Conservation (phyloP, 257 asterid species). For the Petunia secreta region DNA sequence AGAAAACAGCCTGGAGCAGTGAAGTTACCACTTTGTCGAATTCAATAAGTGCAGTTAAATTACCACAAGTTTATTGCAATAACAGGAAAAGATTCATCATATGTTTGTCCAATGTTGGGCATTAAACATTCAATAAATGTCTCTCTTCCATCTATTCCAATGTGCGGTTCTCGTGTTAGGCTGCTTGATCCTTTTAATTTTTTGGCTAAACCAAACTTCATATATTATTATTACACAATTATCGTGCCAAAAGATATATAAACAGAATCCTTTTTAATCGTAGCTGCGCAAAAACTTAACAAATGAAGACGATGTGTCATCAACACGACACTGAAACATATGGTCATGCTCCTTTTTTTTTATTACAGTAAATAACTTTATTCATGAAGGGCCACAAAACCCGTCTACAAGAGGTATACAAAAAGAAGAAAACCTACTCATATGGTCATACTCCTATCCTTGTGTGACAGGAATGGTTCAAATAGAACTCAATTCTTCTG, state of each 20-base stretch:
- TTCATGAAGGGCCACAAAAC: too few relatives aligned
- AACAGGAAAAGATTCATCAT: constrained; percentile 15
- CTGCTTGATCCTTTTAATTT: not conserved
- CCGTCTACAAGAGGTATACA: too few relatives aligned
- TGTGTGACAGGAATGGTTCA: not conserved
- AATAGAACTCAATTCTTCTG: not conserved
- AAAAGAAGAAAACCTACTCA: not conserved
- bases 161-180: not conserved
- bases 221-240: not conserved
- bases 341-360: not conserved
- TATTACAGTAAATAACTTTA: not conserved
- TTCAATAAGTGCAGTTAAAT: not conserved
- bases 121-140: not conserved
- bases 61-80: constrained; percentile 7
- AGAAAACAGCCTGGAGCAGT: constrained; percentile 17
- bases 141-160: not conserved
- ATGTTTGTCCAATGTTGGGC: not conserved
- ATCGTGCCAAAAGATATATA: not conserved
- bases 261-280: not conserved
- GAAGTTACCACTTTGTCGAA: not conserved
- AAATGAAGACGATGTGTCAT: not conserved
- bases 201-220: not conserved
- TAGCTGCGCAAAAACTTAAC: not conserved
- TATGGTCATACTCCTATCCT: not conserved
- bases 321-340: not conserved